Base-by-base conservation (phyloP, 2,329 filamentous ascomycete genomes). In the Knufia fluminis region DNA sequence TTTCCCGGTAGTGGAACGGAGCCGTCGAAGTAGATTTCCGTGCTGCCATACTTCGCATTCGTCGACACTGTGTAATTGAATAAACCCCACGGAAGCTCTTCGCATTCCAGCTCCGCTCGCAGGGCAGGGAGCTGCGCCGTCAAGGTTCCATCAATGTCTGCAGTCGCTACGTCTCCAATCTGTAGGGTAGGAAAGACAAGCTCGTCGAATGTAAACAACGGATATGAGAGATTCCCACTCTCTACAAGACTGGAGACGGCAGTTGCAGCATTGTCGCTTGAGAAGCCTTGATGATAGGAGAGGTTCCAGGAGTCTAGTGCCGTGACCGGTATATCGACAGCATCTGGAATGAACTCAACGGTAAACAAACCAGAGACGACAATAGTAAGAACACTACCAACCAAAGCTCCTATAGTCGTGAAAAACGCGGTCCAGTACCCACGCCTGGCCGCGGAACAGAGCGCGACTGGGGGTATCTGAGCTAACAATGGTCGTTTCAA, bases 311-410 rank as follows among this genome's bases (percentile, higher is more conserved):
- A 42, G 44, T 62, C 59, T 4, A 48, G 36, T 24, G 60, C 59
- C 17, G 56, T 51, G 14, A 62, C 45, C 3, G 40, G 54, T 3
- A 61, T 31, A 1, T 51, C 26, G 9, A 51, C 43, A 4, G 54
- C 41, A 8, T 22, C 42, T 17, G 53, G 48, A 10, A 62, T 49
- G 3, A 56, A 38, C 9, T 50, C 51, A 9, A 58, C 48, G 14
- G 53, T 60, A 39, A 61, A 61, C 2, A 63, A 52, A 36, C 61
- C 58, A 16, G 61, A 54, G 2, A 56, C 52, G 2, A 57, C 49
- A 20, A 57, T 53, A 26, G 53, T 54, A 12, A 57, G 40, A 9
- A 56, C 52, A 23, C 53, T 49, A 1, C 40, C 54, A 17, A 52
- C 38, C n/a, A 57, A 33, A 36, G 46, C 50, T 19, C 4, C 43